Conservation (phyloP, 225 moss, liverwort and hornwort genomes). For the Polytrichum formosum region DNA sequence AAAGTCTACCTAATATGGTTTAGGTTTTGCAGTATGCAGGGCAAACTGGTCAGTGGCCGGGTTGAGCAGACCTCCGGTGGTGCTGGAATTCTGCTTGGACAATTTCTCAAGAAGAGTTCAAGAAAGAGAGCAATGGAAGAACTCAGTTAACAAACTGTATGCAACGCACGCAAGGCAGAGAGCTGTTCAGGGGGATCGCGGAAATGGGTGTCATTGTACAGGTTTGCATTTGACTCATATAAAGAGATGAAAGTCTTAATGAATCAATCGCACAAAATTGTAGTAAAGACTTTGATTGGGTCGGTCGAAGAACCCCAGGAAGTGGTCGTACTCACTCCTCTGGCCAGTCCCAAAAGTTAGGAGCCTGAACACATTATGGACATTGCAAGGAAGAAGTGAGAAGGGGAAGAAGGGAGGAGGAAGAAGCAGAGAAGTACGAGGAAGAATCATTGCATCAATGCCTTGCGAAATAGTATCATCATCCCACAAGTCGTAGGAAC, state of each 20-base stretch:
- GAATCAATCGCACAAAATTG: conserved; percentile 9
- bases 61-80: conserved; percentile 52
- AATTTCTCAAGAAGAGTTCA: conserved; percentile 30
- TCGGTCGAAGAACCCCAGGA: conserved; percentile 2
- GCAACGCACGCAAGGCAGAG: conserved; percentile 57
- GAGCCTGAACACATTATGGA: conserved; percentile 5
- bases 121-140: conserved; percentile 33
- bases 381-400: conserved; percentile 11
- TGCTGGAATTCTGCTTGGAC: conserved; percentile 46
- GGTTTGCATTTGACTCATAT: conserved; percentile 34
- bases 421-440: not conserved
- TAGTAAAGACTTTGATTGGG: conserved; percentile 6
- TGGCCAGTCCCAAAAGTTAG: conserved; percentile 1
- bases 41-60: conserved; percentile 46
- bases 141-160: conserved; percentile 2
- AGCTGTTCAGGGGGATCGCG: conserved; percentile 40
- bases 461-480: conserved; percentile 20
- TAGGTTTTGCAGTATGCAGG: conserved; percentile 49
- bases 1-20: not conserved
- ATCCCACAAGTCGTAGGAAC: conserved; percentile 19
- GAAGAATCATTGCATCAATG: conserved; percentile 10
- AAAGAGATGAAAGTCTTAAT: conserved; percentile 2
- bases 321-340: conserved; percentile 1
- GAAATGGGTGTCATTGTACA: conserved; percentile 61
- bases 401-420: conserved; percentile 3